A percentile compares a stretch with the other conserved stretches of the same genome.
phyloP scores from a whole-genome alignment of 805 yeast species.

The Suhomyces xylopsoci region DNA sequence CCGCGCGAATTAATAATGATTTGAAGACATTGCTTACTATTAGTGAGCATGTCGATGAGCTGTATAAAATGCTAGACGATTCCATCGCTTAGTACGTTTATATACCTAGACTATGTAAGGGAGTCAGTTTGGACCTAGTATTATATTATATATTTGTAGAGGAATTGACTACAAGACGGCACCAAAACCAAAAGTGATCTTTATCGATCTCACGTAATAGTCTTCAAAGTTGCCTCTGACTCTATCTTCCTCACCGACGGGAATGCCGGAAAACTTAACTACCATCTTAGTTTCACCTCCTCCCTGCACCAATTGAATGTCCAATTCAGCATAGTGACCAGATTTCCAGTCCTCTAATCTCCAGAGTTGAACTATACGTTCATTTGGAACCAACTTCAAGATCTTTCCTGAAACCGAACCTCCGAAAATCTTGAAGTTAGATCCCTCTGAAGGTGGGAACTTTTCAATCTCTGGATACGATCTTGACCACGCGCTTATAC shows the following conservation, averaged over 20 bases:
- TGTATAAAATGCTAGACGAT: too few relatives aligned
- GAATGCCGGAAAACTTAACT: slow-evolving; percentile 82
- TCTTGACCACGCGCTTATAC: slow-evolving; percentile 91
- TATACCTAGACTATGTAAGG: neutral
- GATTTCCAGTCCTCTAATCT: slow-evolving; percentile 83
- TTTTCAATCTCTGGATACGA: slow-evolving; percentile 57
- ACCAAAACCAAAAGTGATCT: slow-evolving; percentile 91
- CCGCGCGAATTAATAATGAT: neutral
- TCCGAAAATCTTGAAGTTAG: slow-evolving; percentile 71
- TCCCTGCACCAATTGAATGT: slow-evolving; percentile 68
- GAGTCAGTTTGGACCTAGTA: too few relatives aligned
- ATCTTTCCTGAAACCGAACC: slow-evolving; percentile 81
- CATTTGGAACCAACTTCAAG: slow-evolving; percentile 53
- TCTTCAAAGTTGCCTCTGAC: slow-evolving; percentile 84
- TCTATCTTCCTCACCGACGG: slow-evolving; percentile 91
- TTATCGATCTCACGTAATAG: slow-evolving; percentile 85
- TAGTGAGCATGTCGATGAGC: neutral
- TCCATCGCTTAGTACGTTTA: neutral
- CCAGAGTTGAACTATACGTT: slow-evolving; percentile 74
- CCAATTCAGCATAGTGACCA: slow-evolving; percentile 74
- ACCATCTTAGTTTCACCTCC: slow-evolving; percentile 79
- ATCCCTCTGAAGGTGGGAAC: slow-evolving; percentile 51
- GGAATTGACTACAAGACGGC: slow-evolving; percentile 58
- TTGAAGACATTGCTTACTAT: too few relatives aligned
- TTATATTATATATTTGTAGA: neutral